Conservation (phyloP, 306 rosid species). For the Senna tora region DNA sequence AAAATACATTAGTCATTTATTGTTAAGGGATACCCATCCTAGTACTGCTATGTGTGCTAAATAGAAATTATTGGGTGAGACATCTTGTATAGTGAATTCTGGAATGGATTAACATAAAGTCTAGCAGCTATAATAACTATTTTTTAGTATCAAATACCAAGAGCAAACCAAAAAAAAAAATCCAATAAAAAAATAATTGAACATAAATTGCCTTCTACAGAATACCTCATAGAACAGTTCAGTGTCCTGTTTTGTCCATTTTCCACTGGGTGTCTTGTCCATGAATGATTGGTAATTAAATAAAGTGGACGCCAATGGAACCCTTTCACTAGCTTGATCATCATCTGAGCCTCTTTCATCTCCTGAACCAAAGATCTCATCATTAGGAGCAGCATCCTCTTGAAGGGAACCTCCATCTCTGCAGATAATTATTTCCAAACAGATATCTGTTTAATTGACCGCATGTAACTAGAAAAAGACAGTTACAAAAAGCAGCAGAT, state of each 20-base stretch:
- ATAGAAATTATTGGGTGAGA: slow-evolving; percentile 13
- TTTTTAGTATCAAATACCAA: not conserved
- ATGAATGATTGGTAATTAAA: slow-evolving; percentile 78
- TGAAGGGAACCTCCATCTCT: slow-evolving; percentile 48
- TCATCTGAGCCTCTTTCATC: slow-evolving; percentile 61
- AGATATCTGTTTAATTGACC: slow-evolving; percentile 18
- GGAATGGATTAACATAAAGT: not conserved
- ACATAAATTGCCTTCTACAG: slow-evolving; percentile 1
- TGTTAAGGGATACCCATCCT: slow-evolving; percentile 24
- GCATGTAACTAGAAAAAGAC: slow-evolving; percentile 19
- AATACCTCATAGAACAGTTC: slow-evolving; percentile 78
- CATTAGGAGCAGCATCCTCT: slow-evolving; percentile 47
- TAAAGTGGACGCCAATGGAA: slow-evolving; percentile 41
- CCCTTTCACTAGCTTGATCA: slow-evolving; percentile 45
- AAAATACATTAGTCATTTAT: slow-evolving; percentile 17
- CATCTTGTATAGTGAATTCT: not conserved
- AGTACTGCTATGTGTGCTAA: slow-evolving; percentile 8
- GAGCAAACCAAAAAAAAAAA: not conserved
- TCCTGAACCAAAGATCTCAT: slow-evolving; percentile 52
- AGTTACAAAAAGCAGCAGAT: slow-evolving; percentile 24
- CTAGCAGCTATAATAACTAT: not conserved
- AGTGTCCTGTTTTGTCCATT: slow-evolving; percentile 86
- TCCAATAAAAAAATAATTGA: not conserved
- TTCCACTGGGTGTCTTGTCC: slow-evolving; percentile 68
- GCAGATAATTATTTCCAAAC: slow-evolving; percentile 43